A percentile compares a stretch with the other conserved stretches of the same genome.
These are phyloP conservation scores for Kuraishia cidri DNA, from an alignment of 805 yeast species.

Conservation along the genomic window DNA sequence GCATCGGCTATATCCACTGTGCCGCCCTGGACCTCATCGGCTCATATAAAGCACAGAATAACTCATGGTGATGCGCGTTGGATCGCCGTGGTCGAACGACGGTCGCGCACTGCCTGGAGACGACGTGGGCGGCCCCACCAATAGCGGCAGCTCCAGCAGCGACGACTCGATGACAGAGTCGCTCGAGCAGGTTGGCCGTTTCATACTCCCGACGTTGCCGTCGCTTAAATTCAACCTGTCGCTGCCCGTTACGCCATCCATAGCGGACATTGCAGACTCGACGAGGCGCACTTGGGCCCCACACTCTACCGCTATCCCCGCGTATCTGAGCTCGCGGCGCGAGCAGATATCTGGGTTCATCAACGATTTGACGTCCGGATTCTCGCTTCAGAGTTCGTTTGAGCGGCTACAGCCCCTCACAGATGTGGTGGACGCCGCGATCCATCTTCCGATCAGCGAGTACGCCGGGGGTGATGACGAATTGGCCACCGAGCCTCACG, in stretches of 20 bases:
- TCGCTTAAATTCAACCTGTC: background rate
- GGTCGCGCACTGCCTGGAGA: no score
- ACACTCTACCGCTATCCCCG: constrained; percentile 5
- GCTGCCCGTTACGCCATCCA: background rate
- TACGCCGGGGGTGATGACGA: constrained; percentile 8
- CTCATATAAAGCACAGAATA: no score
- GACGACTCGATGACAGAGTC: constrained; percentile 34
- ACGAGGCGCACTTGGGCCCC: background rate
- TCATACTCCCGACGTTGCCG: constrained; percentile 11
- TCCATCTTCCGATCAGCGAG: constrained; percentile 31
- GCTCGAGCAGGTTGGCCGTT: constrained; percentile 43
- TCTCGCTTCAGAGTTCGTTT: constrained; percentile 39
- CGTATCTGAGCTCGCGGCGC: constrained; percentile 14
- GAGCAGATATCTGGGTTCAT: constrained; percentile 31
- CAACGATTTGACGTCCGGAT: constrained; percentile 31
- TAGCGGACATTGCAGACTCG: background rate
- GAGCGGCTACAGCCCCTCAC: constrained; percentile 38
- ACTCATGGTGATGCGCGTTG: no score
- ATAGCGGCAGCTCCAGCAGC: background rate
- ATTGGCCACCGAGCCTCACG: constrained; percentile 28
- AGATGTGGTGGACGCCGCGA: constrained; percentile 34
- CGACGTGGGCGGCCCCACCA: no score
- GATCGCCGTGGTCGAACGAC: no score
- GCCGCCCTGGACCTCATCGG: no score
- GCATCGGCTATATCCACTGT: no score